Base-by-base conservation (phyloP, 306 rosid genomes). In the Pyrus betulifolia region DNA sequence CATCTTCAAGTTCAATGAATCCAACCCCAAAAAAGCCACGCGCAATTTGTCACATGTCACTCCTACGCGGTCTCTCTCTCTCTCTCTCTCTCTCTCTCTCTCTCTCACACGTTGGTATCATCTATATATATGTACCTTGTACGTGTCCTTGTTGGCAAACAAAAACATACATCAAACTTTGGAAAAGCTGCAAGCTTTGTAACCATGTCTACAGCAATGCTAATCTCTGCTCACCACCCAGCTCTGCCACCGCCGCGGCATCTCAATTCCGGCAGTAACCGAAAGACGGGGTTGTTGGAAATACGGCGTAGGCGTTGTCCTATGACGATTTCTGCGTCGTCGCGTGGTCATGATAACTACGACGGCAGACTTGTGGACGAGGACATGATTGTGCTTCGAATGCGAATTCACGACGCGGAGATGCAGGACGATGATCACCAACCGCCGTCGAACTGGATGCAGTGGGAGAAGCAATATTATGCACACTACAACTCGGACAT, bases 331-430 rank as follows among this genome's bases (percentile, higher is more conserved):
- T 44, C 9, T 35, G 89, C 89, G 17, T 82, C 91, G 21, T 82
- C 85, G 10, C 76, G 61, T 2, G 89, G 85, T 76, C 72, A 79
- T 15, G 82, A 81, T 61, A 81, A 64, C 4, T 79, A 87, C 27
- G 74, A 82, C 52, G 89, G 93, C 12, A 87, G 80, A 74, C 76
- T 82, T 44, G 93, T 87, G 42, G 93, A 87, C 38, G 85, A 84
- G 67, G 82, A 67, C 83, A 89, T 89, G 91, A 84, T 89, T 21
- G 54, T 84, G 74, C 93, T 89, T 3, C 72, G 93, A 63, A 78
- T 71, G 81, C 62, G 89, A 72, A 87, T 89, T 60, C 91, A 71
- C 4, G 88, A 85, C 4, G 78, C 80, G 45, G 84, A 85, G 83
- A 80, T 52, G 85, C 8, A 74, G 72, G 35, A 63, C 74, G 30